A percentile compares a stretch with the other conserved stretches of the same genome.
Conservation (phyloP, 148 eudicot genomes). For the Rhododendron williamsianum region DNA sequence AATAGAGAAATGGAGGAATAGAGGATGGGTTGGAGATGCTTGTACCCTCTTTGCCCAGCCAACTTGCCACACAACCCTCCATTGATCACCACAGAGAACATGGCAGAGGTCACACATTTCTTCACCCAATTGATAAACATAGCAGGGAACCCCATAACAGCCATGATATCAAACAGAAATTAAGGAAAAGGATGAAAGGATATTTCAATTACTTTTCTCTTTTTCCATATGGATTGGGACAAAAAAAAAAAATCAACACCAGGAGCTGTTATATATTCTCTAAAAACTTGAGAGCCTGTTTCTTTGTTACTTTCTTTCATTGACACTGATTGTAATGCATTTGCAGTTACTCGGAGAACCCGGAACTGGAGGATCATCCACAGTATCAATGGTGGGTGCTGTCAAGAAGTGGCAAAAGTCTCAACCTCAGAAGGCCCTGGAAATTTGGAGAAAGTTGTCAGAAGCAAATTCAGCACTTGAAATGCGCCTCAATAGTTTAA, state of each 20-base stretch:
- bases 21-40: too few relatives aligned
- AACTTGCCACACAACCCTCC: too few relatives aligned
- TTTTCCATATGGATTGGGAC: not conserved
- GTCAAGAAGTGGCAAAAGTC: constrained; percentile 95
- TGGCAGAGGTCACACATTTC: too few relatives aligned
- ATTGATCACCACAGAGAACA: too few relatives aligned
- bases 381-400: constrained; percentile 98
- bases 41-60: too few relatives aligned
- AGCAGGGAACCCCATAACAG: too few relatives aligned
- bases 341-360: constrained; percentile 93
- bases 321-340: not conserved
- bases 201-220: too few relatives aligned
- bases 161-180: too few relatives aligned
- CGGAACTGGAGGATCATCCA: constrained; percentile 95
- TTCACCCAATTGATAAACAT: too few relatives aligned
- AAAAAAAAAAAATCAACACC: too few relatives aligned
- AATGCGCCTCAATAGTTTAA: constrained; percentile 41
- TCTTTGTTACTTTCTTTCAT: not conserved
- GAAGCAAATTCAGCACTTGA: constrained; percentile 72
- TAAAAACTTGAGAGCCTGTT: not conserved
- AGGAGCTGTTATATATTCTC: not conserved
- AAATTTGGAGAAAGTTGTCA: constrained; percentile 69
- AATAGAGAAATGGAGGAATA: too few relatives aligned
- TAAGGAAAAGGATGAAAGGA: too few relatives aligned
- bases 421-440: constrained; percentile 67